Evolutionary conservation across 345 rosid genomes (phyloP).

Genomic region (Gossypium turneri): DNA sequence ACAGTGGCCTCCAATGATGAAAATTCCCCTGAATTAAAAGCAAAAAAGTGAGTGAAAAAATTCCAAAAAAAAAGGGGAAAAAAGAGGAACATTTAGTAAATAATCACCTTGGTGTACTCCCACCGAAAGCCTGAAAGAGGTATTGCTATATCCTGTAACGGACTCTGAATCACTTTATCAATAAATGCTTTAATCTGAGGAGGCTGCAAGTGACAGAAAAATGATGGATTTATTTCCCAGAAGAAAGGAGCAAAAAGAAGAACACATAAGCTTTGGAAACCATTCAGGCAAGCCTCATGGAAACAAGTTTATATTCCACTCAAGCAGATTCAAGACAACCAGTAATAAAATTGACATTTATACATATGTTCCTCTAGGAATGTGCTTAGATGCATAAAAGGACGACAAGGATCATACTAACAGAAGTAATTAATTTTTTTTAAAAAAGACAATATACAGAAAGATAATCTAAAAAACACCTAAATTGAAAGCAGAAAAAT

Average conservation of each 20-base stretch:
- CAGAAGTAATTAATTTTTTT: neutral
- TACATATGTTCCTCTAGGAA: neutral
- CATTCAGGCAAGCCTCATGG: neutral
- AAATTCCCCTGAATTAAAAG: slow-evolving; percentile 72
- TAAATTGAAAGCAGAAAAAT: neutral
- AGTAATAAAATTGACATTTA: neutral
- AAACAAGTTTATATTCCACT: neutral
- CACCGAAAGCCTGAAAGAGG: slow-evolving; percentile 94
- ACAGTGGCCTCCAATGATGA: slow-evolving; percentile 95
- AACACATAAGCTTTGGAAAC: neutral
- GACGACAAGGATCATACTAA: neutral
- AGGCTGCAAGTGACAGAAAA: slow-evolving; percentile 52
- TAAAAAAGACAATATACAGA: neutral
- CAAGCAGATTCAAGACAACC: neutral
- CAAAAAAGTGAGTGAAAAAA: slow-evolving; percentile 24
- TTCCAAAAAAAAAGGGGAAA: neutral
- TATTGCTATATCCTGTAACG: slow-evolving; percentile 90
- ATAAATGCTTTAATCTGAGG: slow-evolving; percentile 78
- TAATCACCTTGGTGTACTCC: slow-evolving; percentile 80
- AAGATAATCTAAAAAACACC: neutral
- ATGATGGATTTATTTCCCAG: slow-evolving; percentile 14
- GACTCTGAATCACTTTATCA: slow-evolving; percentile 95
- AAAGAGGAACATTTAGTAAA: neutral
- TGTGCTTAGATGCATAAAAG: neutral
- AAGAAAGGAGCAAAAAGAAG: neutral